Base-by-base conservation (phyloP, 805 yeast genomes). In the Danielia reshetovae region DNA sequence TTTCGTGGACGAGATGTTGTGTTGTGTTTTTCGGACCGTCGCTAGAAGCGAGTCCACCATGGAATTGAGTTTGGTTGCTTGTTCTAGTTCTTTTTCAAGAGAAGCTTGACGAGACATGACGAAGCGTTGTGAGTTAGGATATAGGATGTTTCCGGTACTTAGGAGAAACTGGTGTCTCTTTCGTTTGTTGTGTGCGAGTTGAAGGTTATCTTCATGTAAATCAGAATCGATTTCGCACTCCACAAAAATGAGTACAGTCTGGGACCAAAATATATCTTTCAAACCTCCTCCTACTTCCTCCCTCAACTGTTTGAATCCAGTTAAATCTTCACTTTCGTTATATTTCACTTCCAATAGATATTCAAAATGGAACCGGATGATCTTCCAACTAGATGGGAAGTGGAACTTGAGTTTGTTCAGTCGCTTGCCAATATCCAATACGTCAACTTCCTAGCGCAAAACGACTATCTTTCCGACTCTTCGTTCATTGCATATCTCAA, bases 351-450 rank as follows among this genome's bases (percentile, higher is more conserved):
- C n/a, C n/a, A n/a, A n/a, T n/a, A n/a, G n/a, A 24, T n/a, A n/a
- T 11, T n/a, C 7, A 13, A 7, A 13, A 24, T 24, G 27, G 12
- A 24, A 7, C 22, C 22, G 9, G 52, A 46, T 18, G 48, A 45
- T 19, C 64, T 76, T n/a, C 88, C 90, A n/a, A 74, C 84, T 4
- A 59, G 95, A 38, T 86, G 90, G 86, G 95, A 85, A 51, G 77
- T 85, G 15, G 95, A 85, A 48, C 68, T 85, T n/a, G 97, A 85
- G 75, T 90, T 90, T 60, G 94, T 90, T 3, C 97, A 90, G 60
- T 81, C 95, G 11, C 68, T 90, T 22, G 86, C 96, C 2, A 93
- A 90, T 57, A 79, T 90, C 29, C 95, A 83, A 56, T 90, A 89
- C 54, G 70, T 90, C 36, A 81, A 86, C 45, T 88, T 78, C 51